Base-by-base conservation (phyloP, 352 stramenopile genomes). In the Phytophthora sp. region DNA sequence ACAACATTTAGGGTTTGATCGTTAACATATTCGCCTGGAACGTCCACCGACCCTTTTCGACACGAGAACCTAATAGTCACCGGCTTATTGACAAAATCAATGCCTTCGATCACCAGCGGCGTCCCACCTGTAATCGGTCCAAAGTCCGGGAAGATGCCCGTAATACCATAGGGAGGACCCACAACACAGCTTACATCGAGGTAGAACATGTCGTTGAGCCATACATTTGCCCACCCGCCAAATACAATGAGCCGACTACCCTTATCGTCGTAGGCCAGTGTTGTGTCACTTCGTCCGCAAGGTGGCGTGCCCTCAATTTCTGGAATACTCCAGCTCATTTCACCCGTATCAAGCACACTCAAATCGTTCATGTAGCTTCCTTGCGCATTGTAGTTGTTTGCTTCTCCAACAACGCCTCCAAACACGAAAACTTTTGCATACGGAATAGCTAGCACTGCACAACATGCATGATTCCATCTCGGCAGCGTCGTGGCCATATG, bases 351-450 rank as follows among this genome's bases (percentile, higher is more conserved):
- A 9, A 98, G 76, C 35, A 98, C 89, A 33, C 88, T 86, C 52
- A 98, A 85, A 64, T 98, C 93, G 47, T 91, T 98, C 59, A 82
- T 77, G 67, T 89, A 97, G 20, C 73, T 82, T 30, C 93, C 93
- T 21, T 88, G 80, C 3, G 88, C 77, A 49, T 91, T 92, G 70
- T 94, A 94, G 46, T 96, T 91, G 50, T 90, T 88, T 0, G 95
- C 65, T 36, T 98, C 89, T 15, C 94, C 94, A 26, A 94, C 82
- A 24, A 98, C 96, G 16, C 97, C 96, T n/a, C 97, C 97, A 73
- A 99, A 99, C 16, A 98, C 80, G 69, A 99, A 99, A 11, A 99
- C 81, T 52, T 99, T 98, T 63, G 91, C 96, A 62, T 98, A 80
- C 7, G 96, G 96, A 44, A 99, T 98, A 30, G 96, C 95, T 23